Evolutionary conservation across 148 eudicot genomes (phyloP), one percentile per base, ranked within the genome.

Genomic region (Bassia scoparia): DNA sequence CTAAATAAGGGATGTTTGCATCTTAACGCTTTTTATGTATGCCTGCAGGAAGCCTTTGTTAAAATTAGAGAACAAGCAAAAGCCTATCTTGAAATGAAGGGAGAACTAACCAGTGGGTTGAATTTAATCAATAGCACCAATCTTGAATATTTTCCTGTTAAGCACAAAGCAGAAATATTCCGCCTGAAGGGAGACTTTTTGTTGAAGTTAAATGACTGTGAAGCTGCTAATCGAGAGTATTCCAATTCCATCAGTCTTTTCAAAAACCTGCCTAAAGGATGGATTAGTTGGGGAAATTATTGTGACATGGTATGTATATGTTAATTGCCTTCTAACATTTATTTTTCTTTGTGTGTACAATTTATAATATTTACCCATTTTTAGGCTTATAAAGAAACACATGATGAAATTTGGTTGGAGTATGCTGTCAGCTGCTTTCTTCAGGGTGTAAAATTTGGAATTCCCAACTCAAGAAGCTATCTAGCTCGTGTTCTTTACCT

Each of bases 251-350:
- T 95, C 77, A 82, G 84, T 79, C 87, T 91, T 74, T 91, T 86
- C 84, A 95, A 91, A 76, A 91, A 88, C 74, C 81, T 89, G 85
- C 92, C 99, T 18, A 95, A 90, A 83, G 99, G 99, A 53, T 95
- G 99, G 99, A 88, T 92, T 78, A 95, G 99, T 78, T 95, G 99
- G 99, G 99, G 99, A 77, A 89, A 73, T 73, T 95, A 95, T 85
- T 95, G 99, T 85, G 99, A 95, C 78, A 83, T 87, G 96, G 98
- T 95, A 87, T 34, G 71, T 26, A 37, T 63, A 49, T 34, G 48
- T 35, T 46, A 9, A 48, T 52, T 61, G 29, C 55, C 34, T 46
- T 52, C 0, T 62, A 17, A 49, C 24, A 31, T 48, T 15, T 74
- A 44, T 72, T 43, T 48, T 49, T 21, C 24, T 9, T n/a, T 21